These are phyloP conservation scores for Solanum pennellii DNA, from an alignment of 257 asterid species.

Conservation along the genomic window DNA sequence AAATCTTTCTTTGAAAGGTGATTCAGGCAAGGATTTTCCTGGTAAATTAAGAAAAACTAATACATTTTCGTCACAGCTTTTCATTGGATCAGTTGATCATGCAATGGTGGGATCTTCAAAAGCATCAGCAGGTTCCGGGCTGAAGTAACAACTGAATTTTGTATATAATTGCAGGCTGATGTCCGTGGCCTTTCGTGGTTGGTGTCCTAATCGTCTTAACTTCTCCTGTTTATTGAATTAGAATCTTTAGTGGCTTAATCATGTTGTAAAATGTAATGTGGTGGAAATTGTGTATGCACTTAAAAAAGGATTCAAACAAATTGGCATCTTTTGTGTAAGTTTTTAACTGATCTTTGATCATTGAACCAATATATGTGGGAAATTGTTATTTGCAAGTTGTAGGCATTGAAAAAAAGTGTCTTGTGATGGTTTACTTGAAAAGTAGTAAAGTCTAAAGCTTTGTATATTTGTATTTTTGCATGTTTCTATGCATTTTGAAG, in stretches of 20 bases:
- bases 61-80: constrained; percentile 49
- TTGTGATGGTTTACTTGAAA: neutral
- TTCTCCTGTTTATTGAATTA: neutral
- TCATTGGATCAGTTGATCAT: constrained; percentile 37
- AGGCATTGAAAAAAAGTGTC: neutral
- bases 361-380: neutral
- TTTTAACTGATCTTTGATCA: neutral
- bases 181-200: neutral
- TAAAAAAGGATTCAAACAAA: neutral
- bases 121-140: constrained; percentile 17
- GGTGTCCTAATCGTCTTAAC: neutral
- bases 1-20: constrained; percentile 49
- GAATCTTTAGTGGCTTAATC: neutral
- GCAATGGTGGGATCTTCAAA: constrained; percentile 52
- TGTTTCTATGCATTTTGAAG: neutral
- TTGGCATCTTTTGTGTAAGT: neutral
- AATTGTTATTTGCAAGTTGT: neutral
- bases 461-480: neutral
- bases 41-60: constrained; percentile 57
- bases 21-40: constrained; percentile 39
- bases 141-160: constrained; percentile 15
- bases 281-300: neutral
- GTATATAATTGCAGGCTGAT: neutral
- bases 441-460: neutral
- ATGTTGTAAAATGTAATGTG: neutral